These are phyloP conservation scores for Salix viminalis DNA, from an alignment of 345 rosid species.

Conservation along the genomic window DNA sequence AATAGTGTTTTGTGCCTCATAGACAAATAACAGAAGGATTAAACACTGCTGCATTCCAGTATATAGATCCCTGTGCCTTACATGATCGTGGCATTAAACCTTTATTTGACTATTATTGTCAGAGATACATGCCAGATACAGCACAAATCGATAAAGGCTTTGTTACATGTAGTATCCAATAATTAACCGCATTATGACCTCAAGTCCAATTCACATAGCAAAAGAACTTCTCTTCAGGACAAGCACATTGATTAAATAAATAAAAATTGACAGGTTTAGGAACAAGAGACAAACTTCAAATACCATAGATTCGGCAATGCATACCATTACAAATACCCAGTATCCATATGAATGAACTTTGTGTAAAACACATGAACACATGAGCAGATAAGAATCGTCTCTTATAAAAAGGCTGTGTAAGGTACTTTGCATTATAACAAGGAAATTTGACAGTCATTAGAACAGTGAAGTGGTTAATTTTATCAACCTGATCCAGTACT, in stretches of 20 bases:
- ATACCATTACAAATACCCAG: too few species aligned
- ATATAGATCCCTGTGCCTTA: background rate
- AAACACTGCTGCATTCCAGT: background rate
- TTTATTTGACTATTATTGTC: background rate
- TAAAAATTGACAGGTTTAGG: background rate
- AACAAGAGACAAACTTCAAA: background rate
- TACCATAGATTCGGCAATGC: too few species aligned
- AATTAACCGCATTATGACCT: background rate
- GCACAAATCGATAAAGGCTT: background rate
- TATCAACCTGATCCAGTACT: too few species aligned
- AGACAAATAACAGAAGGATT: background rate
- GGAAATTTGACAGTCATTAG: too few species aligned
- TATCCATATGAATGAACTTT: too few species aligned
- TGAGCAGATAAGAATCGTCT: too few species aligned
- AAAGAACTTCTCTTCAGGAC: background rate
- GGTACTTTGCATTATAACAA: too few species aligned
- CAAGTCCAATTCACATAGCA: background rate
- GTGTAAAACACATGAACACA: too few species aligned
- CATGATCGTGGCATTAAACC: background rate
- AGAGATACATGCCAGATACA: background rate
- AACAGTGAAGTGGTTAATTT: too few species aligned
- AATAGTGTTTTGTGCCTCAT: background rate
- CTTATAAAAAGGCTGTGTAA: too few species aligned
- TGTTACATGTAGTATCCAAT: background rate
- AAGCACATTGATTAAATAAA: background rate